Evolutionary conservation across 495 filamentous ascomycete species (phyloP).

Genomic region (Bathelium albidoporum): DNA sequence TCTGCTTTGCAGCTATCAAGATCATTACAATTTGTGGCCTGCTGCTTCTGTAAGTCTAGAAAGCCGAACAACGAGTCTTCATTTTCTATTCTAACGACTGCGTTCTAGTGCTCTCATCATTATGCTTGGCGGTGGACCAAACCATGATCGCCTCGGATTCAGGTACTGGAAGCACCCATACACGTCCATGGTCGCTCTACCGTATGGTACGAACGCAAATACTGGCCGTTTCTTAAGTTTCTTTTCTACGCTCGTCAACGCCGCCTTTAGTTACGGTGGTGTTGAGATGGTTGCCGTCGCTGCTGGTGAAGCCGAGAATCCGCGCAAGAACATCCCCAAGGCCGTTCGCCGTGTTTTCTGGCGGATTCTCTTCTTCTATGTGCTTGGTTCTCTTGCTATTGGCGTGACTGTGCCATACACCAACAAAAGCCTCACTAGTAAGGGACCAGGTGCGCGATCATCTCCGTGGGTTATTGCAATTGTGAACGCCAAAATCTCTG

Average conservation of each 20-base stretch:
- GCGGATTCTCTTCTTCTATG: conserved; percentile 78
- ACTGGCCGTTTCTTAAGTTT: conserved; percentile 29
- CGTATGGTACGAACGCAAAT: background rate
- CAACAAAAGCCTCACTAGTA: conserved; percentile 30
- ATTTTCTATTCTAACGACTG: background rate
- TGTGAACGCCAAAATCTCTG: conserved; percentile 50
- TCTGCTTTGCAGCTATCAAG: conserved; percentile 37
- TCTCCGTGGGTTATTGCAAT: conserved; percentile 58
- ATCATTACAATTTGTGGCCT: conserved; percentile 37
- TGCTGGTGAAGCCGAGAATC: conserved; percentile 70
- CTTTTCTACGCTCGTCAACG: conserved; percentile 29
- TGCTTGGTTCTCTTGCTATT: conserved; percentile 44
- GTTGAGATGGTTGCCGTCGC: conserved; percentile 65
- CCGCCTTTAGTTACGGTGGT: conserved; percentile 41
- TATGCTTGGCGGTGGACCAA: conserved; percentile 54
- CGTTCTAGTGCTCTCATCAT: conserved; percentile 47
- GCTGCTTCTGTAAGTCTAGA: conserved; percentile 17
- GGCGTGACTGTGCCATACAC: conserved; percentile 42
- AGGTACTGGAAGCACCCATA: conserved; percentile 61
- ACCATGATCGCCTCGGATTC: conserved; percentile 57
- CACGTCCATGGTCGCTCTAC: conserved; percentile 22
- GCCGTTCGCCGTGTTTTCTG: conserved; percentile 77
- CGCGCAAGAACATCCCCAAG: conserved; percentile 62
- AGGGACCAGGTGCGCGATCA: conserved; percentile 49
- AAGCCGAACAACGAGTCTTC: background rate